These are phyloP conservation scores for Zychaea mexicana DNA, from an alignment of 371 early-diverging fungal genomes.

Conservation along the genomic window DNA sequence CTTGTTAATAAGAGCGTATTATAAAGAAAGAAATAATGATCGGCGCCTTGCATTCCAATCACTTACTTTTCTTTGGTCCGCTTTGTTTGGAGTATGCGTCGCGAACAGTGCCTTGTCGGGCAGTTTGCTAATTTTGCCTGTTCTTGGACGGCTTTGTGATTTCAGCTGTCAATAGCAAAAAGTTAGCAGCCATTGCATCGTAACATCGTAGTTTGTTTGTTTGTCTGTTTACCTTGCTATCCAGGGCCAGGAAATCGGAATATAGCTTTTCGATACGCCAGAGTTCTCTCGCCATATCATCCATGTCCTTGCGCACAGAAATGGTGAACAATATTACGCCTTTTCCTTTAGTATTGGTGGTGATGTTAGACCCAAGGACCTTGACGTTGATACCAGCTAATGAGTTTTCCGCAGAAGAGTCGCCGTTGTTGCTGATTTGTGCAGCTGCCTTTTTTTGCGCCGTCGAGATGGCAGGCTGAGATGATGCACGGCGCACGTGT, in stretches of 20 bases:
- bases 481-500: conserved; percentile 16
- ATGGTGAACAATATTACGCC: conserved; percentile 64
- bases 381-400: conserved; percentile 26
- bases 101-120: conserved; percentile 79
- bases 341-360: conserved; percentile 69
- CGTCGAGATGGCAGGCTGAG: conserved; percentile 10
- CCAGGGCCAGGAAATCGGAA: conserved; percentile 74
- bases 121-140: conserved; percentile 58
- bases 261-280: conserved; percentile 87
- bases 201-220: neutral
- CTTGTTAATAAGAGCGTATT: no score
- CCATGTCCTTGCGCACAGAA: conserved; percentile 38
- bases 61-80: conserved; percentile 52
- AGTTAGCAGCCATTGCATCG: neutral
- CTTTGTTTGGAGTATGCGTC: conserved; percentile 70
- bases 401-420: conserved; percentile 9
- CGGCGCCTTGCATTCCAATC: neutral
- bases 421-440: neutral
- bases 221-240: conserved; percentile 56
- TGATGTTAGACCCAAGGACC: conserved; percentile 71
- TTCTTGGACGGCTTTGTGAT: conserved; percentile 36
- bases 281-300: conserved; percentile 44
- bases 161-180: conserved; percentile 43
- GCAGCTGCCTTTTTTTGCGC: neutral
- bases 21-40: neutral